phyloP scores from a whole-genome alignment of 2,329 filamentous ascomycete species.

The Diplocarpon rosae region DNA sequence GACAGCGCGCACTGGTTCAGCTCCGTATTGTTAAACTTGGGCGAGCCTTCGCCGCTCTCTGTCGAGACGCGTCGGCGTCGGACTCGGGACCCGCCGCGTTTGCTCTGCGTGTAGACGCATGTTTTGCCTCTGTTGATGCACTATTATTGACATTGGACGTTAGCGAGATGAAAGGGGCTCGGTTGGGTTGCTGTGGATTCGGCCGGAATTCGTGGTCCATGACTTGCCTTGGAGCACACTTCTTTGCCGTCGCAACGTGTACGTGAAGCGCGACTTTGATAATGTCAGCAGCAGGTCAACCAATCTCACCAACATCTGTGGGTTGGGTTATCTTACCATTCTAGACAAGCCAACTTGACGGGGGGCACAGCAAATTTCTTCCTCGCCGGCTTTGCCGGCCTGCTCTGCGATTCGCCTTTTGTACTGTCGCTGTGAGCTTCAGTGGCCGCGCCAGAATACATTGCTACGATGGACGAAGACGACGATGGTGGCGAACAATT shows the following conservation, averaged over 20 bases:
- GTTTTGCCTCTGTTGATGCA: too few relatives aligned
- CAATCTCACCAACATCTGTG: too few relatives aligned
- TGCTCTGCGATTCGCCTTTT: slow-evolving; percentile 2
- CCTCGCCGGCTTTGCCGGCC: slow-evolving; percentile 12
- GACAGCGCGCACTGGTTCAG: slow-evolving; percentile 15
- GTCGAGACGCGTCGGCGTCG: slow-evolving; percentile 7
- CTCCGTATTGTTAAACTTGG: slow-evolving; percentile 9
- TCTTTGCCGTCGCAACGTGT: too few relatives aligned
- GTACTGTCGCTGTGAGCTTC: background rate
- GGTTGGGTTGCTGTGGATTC: too few relatives aligned
- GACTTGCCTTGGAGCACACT: too few relatives aligned
- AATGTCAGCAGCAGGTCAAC: too few relatives aligned
- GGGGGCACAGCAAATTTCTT: slow-evolving; percentile 30
- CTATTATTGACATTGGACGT: background rate
- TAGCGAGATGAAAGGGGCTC: background rate
- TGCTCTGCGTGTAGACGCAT: background rate
- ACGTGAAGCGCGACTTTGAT: too few relatives aligned
- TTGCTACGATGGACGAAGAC: too few relatives aligned
- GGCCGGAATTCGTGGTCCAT: too few relatives aligned
- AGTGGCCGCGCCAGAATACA: too few relatives aligned
- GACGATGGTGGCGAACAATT: too few relatives aligned
- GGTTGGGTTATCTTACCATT: slow-evolving; percentile 32
- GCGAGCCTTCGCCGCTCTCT: slow-evolving; percentile 2
- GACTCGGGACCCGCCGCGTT: slow-evolving; percentile 23
- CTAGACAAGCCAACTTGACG: slow-evolving; percentile 39